These are phyloP conservation scores for Gracilaria domingensis DNA, from an alignment of 23 red algal genomes.

Conservation along the genomic window DNA sequence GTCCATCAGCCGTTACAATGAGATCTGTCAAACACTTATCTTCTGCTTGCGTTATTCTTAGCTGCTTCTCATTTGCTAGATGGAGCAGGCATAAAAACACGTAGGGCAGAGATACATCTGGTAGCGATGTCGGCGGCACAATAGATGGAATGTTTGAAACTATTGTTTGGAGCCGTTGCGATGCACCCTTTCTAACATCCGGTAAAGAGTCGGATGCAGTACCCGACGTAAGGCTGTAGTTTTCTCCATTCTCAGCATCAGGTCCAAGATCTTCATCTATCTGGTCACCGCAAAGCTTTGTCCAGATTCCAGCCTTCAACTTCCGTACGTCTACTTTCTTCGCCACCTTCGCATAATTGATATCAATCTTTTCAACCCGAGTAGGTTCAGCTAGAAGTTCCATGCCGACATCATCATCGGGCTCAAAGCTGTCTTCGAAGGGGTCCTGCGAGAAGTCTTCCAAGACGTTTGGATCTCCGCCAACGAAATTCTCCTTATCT, in stretches of 20 bases:
- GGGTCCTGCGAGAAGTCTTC: not conserved
- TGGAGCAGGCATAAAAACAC: slow-evolving; percentile 98
- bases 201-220: not conserved
- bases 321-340: slow-evolving; percentile 95
- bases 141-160: slow-evolving; percentile 47
- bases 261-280: not conserved
- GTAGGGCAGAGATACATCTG: slow-evolving; percentile 86
- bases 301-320: slow-evolving; percentile 88
- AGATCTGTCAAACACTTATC: slow-evolving; percentile 29
- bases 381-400: slow-evolving; percentile 65
- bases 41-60: slow-evolving; percentile 56
- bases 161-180: slow-evolving; percentile 40
- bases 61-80: slow-evolving; percentile 92
- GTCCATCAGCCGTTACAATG: slow-evolving; percentile 10
- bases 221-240: not conserved
- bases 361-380: slow-evolving; percentile 72
- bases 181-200: slow-evolving; percentile 15
- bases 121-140: slow-evolving; percentile 23
- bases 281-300: slow-evolving; percentile 52
- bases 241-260: not conserved
- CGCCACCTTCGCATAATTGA: slow-evolving; percentile 89
- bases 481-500: slow-evolving; percentile 59
- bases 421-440: slow-evolving; percentile 24
- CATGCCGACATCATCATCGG: slow-evolving; percentile 23
- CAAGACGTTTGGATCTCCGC: slow-evolving; percentile 17